These are phyloP conservation scores for Rhodotorula paludigena DNA, from an alignment of 768 basidiomycete species.

Conservation along the genomic window DNA sequence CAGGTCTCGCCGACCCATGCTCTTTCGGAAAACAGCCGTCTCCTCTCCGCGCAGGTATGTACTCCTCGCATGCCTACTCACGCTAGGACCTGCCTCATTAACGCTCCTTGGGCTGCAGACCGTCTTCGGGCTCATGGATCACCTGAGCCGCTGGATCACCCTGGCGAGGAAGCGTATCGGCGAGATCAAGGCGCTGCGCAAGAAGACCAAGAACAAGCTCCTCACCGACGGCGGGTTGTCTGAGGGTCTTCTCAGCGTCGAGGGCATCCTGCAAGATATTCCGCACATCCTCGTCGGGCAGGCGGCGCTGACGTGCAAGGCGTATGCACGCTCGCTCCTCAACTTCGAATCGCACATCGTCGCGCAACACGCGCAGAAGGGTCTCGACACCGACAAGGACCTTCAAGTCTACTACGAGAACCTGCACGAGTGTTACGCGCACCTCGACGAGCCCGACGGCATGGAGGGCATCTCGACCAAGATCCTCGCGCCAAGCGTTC, in stretches of 20 bases:
- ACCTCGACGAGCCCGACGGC: slow-evolving; percentile 94
- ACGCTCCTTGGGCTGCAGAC: slow-evolving; percentile 54
- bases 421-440: slow-evolving; percentile 90
- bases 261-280: slow-evolving; percentile 60
- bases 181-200: slow-evolving; percentile 55
- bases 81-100: background rate
- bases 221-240: slow-evolving; percentile 14
- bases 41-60: slow-evolving; percentile 88
- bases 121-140: slow-evolving; percentile 89
- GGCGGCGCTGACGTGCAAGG: slow-evolving; percentile 89
- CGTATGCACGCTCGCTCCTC: slow-evolving; percentile 88
- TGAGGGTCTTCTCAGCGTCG: slow-evolving; percentile 63
- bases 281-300: slow-evolving; percentile 71
- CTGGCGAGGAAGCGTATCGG: slow-evolving; percentile 63
- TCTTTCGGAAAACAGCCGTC: slow-evolving; percentile 68
- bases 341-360: slow-evolving; percentile 83
- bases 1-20: slow-evolving; percentile 64
- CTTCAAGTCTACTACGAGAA: slow-evolving; percentile 75
- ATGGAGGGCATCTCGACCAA: slow-evolving; percentile 95
- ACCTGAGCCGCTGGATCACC: slow-evolving; percentile 83
- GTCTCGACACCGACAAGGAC: slow-evolving; percentile 48
- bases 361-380: slow-evolving; percentile 48
- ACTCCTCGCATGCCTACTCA: no score
- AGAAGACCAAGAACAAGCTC: slow-evolving; percentile 50
- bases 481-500: slow-evolving; percentile 80